Evolutionary conservation across 148 eudicot genomes (phyloP).

Genomic region (Cornus suecica): DNA sequence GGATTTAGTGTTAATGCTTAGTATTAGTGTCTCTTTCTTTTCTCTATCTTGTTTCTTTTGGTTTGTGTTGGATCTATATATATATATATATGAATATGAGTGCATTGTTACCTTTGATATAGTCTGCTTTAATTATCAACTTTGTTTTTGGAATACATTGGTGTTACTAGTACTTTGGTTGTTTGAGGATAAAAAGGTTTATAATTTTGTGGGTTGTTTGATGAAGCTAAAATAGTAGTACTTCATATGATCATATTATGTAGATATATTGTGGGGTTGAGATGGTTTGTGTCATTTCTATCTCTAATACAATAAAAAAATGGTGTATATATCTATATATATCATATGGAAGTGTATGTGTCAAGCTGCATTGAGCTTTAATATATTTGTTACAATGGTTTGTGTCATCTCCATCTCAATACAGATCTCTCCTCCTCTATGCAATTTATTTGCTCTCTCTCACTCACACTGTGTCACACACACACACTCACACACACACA

Average conservation of each 20-base stretch:
- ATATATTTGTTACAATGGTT: too few relatives aligned
- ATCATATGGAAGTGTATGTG: too few relatives aligned
- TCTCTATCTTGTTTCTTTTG: neutral
- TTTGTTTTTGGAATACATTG: neutral
- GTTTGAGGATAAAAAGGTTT: neutral
- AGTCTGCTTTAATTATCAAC: neutral
- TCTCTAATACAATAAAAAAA: neutral
- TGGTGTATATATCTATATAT: neutral
- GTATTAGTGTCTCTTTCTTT: neutral
- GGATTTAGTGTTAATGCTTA: neutral
- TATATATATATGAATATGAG: too few relatives aligned
- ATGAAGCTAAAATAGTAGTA: neutral
- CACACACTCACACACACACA: too few relatives aligned
- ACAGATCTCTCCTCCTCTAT: neutral
- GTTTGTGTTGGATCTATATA: neutral
- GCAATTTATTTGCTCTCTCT: neutral
- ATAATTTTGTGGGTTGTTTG: neutral
- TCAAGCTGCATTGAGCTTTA: too few relatives aligned
- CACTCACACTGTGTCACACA: too few relatives aligned
- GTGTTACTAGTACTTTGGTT: neutral
- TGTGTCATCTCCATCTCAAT: neutral
- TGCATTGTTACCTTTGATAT: neutral
- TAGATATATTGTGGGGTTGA: too few relatives aligned
- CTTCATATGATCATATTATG: neutral
- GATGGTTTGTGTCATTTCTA: neutral